Evolutionary conservation across 2,329 filamentous ascomycete species (phyloP), one percentile per base, ranked within the genome.

Genomic region (Rhinocladiella similis): DNA sequence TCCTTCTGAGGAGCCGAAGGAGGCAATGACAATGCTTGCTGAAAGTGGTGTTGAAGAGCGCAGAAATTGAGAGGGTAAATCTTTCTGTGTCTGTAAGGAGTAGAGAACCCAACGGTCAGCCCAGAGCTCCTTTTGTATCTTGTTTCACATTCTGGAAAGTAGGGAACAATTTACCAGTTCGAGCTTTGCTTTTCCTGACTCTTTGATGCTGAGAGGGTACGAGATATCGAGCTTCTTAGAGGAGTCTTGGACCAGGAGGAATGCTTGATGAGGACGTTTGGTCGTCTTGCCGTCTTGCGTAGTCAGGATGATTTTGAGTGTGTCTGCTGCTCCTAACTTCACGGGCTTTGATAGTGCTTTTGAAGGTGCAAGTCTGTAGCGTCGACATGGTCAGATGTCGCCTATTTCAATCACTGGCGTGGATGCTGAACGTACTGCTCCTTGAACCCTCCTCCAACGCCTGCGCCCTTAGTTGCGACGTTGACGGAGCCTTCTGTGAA

Each of bases 221-320:
- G 92, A 91, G 20, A 91, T 87, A 73, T 97, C 92, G 46, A 99
- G 79, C 35, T 90, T 90, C 10, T 86, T 87, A 12, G 80, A 77
- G 10, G 81, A 77, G 66, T 97, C 91, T 66, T 84, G 86, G 56
- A 99, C 75, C 14, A 94, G 81, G 52, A 99, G 80, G 78, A 97
- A 97, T 5, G 91, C 91, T 75, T 99, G 94, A 75, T 99, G 94
- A 66, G 94, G 91, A 63, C 89, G 85, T 80, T 91, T 93, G 46
- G 84, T 82, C 66, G 85, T 87, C 74, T 86, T 85, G 69, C 83
- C 86, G 68, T 96, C 90, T 70, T 88, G 88, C 7, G 90, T 83
- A 33, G 91, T 96, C 67, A 99, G 77, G 64, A 85, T 75, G 64
- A 99, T 77, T 78, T 94, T 96, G 69, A 97, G 79, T 41, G 85